Evolutionary conservation across 2,329 filamentous ascomycete species (phyloP).

Genomic region (Phialophora macrospora): DNA sequence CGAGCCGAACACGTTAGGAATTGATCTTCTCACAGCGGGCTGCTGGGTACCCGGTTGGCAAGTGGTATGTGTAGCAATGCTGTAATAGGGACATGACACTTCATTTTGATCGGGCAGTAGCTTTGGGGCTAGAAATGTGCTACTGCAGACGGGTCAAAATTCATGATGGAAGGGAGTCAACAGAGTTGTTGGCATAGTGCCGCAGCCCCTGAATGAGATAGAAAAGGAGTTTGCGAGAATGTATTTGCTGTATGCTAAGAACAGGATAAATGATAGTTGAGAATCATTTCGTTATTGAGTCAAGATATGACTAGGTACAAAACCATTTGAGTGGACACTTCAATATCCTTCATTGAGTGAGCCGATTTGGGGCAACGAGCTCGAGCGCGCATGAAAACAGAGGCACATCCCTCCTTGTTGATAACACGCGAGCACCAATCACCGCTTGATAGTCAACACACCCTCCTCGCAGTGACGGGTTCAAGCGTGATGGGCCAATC

Average conservation of each 20-base stretch:
- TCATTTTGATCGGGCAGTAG: not conserved
- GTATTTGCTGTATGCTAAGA: not conserved
- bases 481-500: constrained; percentile 31
- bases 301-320: constrained; percentile 15
- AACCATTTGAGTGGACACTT: constrained; percentile 20
- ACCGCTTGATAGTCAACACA: constrained; percentile 21
- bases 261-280: not conserved
- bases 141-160: no score
- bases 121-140: no score
- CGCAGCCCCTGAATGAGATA: no score
- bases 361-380: constrained; percentile 27
- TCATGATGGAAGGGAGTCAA: no score
- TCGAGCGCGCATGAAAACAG: constrained; percentile 29
- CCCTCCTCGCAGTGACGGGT: constrained; percentile 32
- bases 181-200: no score
- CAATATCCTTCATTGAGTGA: not conserved
- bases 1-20: no score
- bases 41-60: no score
- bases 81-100: not conserved
- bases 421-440: constrained; percentile 31
- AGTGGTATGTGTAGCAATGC: not conserved
- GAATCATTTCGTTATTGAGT: constrained; percentile 4
- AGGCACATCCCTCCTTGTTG: not conserved
- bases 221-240: not conserved
- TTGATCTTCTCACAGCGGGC: no score